These are phyloP conservation scores for Vigna radiata DNA, from an alignment of 306 rosid species.

Conservation along the genomic window DNA sequence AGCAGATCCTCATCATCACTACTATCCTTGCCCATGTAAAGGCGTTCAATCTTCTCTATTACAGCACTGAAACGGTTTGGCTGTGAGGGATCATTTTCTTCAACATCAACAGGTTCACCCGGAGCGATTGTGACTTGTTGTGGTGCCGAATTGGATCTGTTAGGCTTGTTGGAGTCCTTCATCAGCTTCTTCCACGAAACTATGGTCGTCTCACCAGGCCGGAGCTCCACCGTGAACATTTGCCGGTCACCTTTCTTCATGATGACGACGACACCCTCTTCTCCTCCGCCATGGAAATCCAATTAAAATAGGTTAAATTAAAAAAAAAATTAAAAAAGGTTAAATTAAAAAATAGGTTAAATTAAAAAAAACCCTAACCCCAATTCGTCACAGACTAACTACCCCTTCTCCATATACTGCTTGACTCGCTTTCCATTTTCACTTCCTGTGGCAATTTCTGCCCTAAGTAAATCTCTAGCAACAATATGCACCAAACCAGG, in stretches of 20 bases:
- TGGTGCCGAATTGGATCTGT: constrained; percentile 60
- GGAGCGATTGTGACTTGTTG: constrained; percentile 75
- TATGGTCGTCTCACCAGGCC: constrained; percentile 97
- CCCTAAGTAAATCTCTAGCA: too few species aligned
- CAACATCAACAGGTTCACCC: constrained; percentile 72
- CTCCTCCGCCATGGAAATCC: constrained; percentile 68
- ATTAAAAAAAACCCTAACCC: too few species aligned
- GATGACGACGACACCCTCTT: constrained; percentile 68
- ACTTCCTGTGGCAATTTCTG: too few species aligned
- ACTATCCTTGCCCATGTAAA: constrained; percentile 96
- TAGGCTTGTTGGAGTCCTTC: constrained; percentile 74
- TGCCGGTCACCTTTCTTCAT: constrained; percentile 87
- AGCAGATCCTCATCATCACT: constrained; percentile 87
- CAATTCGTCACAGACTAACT: too few species aligned
- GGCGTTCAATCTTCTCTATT: constrained; percentile 96
- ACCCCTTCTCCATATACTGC: too few species aligned
- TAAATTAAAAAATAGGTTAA: too few species aligned
- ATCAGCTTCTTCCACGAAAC: constrained; percentile 99
- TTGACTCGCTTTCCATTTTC: too few species aligned
- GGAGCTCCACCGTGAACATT: constrained; percentile 91
- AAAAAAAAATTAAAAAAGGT: too few species aligned
- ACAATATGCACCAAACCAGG: too few species aligned
- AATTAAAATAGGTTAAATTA: too few species aligned
- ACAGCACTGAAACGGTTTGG: constrained; percentile 97
- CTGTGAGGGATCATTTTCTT: constrained; percentile 68